A percentile compares a stretch with the other conserved stretches of the same genome.
phyloP scores from a whole-genome alignment of 2,329 filamentous ascomycete genomes.

The Triangularia setosa region DNA sequence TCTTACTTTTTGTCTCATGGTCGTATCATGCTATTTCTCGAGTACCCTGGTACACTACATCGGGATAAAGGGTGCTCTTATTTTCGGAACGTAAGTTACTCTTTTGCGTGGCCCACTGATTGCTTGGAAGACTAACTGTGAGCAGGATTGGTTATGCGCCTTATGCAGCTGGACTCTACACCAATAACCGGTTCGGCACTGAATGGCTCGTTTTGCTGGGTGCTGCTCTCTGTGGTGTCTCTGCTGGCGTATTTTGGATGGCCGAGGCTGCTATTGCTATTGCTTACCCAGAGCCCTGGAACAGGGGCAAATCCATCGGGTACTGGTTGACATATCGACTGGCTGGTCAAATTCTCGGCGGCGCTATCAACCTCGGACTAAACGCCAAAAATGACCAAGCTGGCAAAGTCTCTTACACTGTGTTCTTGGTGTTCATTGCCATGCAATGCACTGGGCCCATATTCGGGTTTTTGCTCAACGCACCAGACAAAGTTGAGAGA shows the following conservation, averaged over 20 bases:
- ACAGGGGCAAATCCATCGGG: conserved; percentile 55
- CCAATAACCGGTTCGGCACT: conserved; percentile 59
- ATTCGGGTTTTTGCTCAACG: conserved; percentile 59
- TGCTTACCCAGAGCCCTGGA: conserved; percentile 59
- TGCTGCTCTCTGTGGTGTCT: conserved; percentile 58
- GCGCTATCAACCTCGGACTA: conserved; percentile 46
- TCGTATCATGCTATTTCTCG: conserved; percentile 64
- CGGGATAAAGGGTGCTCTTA: conserved; percentile 66
- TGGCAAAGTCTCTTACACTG: conserved; percentile 55
- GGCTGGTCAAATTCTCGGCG: conserved; percentile 44
- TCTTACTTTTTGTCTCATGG: conserved; percentile 65
- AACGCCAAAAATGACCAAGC: conserved; percentile 48
- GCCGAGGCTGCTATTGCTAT: conserved; percentile 64
- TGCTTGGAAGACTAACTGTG: neutral
- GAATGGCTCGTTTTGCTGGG: conserved; percentile 63
- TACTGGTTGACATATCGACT: conserved; percentile 42
- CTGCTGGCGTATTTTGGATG: conserved; percentile 65
- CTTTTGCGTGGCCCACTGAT: neutral
- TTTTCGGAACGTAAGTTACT: conserved; percentile 59
- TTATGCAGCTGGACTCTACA: conserved; percentile 61
- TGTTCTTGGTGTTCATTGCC: conserved; percentile 67
- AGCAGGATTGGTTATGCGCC: conserved; percentile 61
- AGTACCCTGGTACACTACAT: conserved; percentile 62
- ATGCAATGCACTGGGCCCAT: conserved; percentile 63
- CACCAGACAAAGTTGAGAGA: conserved; percentile 59